These are phyloP conservation scores for Pseudisothecium myosuroides DNA, from an alignment of 225 moss, liverwort and hornwort species.

Conservation along the genomic window DNA sequence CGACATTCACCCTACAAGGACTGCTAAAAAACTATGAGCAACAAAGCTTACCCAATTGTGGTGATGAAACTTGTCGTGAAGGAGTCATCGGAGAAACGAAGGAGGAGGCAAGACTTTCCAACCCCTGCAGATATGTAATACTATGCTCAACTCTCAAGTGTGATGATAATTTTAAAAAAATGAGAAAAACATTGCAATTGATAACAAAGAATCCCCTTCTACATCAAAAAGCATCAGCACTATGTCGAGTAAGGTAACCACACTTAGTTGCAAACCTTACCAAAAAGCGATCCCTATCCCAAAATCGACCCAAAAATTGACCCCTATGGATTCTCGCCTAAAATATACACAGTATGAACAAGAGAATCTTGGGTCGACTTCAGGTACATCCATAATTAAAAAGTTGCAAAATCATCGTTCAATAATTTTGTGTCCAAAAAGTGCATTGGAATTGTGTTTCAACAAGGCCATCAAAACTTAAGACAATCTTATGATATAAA, in stretches of 20 bases:
- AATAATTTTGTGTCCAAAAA: not conserved
- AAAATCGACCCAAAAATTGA: not conserved
- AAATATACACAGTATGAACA: not conserved
- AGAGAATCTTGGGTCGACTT: not conserved
- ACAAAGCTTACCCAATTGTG: conserved; percentile 66
- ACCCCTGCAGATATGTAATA: conserved; percentile 50
- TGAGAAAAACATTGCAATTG: not conserved
- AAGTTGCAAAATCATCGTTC: not conserved
- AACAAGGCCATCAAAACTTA: not conserved
- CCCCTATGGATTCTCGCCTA: not conserved
- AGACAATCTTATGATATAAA: not conserved
- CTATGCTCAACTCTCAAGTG: not conserved
- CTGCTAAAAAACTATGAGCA: not conserved
- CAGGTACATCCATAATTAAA: not conserved
- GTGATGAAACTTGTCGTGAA: conserved; percentile 98
- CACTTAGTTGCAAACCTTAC: not conserved
- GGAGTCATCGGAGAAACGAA: conserved; percentile 90
- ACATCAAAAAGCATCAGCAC: not conserved
- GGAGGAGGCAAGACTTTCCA: conserved; percentile 81
- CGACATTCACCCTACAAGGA: not conserved
- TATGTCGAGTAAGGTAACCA: not conserved
- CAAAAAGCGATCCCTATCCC: not conserved
- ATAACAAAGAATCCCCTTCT: not conserved
- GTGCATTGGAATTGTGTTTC: not conserved
- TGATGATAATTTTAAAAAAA: not conserved